These are phyloP conservation scores for Zancudomyces culisetae DNA, from an alignment of 371 early-diverging fungal genomes.

Conservation along the genomic window DNA sequence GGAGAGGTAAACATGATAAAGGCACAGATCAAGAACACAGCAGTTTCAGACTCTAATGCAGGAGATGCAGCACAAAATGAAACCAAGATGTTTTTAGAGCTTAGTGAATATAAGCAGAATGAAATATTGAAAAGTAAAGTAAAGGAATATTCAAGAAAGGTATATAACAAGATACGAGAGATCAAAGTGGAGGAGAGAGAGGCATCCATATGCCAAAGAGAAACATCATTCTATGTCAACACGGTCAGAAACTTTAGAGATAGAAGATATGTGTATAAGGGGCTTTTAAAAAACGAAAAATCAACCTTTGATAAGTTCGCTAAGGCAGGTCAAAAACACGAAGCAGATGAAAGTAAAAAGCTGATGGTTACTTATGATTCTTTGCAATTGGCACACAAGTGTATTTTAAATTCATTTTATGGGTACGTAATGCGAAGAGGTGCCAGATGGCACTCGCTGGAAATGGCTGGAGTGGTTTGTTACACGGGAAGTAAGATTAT, in stretches of 20 bases:
- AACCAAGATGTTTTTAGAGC: conserved; percentile 13
- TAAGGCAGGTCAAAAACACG: conserved; percentile 32
- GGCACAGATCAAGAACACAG: conserved; percentile 65
- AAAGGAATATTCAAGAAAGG: conserved; percentile 74
- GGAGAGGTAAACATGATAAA: conserved; percentile 86
- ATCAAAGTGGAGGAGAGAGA: conserved; percentile 60
- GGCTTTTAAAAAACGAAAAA: conserved; percentile 78
- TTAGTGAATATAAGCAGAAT: conserved; percentile 45
- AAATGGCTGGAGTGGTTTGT: conserved; percentile 99
- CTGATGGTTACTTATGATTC: conserved; percentile 93
- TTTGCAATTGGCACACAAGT: conserved; percentile 97
- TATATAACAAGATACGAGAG: conserved; percentile 68
- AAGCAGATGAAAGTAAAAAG: conserved; percentile 72
- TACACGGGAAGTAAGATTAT: conserved; percentile 94
- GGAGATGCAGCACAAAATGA: conserved; percentile 26
- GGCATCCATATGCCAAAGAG: conserved; percentile 94
- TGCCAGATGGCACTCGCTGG: conserved; percentile 98
- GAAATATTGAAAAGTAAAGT: conserved; percentile 61
- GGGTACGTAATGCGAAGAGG: conserved; percentile 99
- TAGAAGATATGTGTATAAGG: conserved; percentile 97
- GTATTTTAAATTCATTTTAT: conserved; percentile 97
- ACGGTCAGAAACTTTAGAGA: conserved; percentile 97
- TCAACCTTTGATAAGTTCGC: conserved; percentile 53
- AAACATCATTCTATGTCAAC: conserved; percentile 98
- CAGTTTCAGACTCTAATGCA: conserved; percentile 32